Conservation (phyloP, 805 yeast species). For the Sugiyamaella floridensis region DNA sequence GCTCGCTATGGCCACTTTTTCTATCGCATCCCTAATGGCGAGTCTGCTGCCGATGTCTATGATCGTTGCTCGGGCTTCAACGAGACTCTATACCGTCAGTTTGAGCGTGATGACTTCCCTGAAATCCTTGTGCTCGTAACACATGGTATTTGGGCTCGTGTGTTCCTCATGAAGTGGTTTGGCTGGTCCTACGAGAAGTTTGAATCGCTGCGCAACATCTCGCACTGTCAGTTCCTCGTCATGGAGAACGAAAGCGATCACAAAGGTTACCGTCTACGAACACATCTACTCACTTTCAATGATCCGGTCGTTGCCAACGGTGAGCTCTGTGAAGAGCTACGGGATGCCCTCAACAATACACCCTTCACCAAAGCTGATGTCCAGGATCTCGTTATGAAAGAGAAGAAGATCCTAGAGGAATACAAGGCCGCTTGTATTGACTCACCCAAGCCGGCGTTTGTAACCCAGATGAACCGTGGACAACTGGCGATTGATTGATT, state of each 20-base stretch:
- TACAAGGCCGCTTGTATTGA: conserved; percentile 6
- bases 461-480: neutral
- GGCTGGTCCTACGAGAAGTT: conserved; percentile 88
- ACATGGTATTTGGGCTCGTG: conserved; percentile 92
- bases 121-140: conserved; percentile 76
- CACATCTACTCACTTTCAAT: conserved; percentile 67
- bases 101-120: conserved; percentile 62
- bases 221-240: conserved; percentile 74
- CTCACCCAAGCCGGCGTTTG: conserved; percentile 1
- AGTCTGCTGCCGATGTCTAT: conserved; percentile 92
- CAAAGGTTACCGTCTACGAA: conserved; percentile 46
- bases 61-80: conserved; percentile 88
- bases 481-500: too few relatives aligned
- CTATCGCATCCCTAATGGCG: conserved; percentile 88
- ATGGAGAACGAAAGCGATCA: conserved; percentile 52
- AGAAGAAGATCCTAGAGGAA: conserved; percentile 12
- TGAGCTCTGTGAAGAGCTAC: conserved; percentile 11
- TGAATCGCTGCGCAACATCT: conserved; percentile 74
- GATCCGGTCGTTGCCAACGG: conserved; percentile 21
- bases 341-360: conserved; percentile 10
- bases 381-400: conserved; percentile 11
- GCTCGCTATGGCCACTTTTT: conserved; percentile 85
- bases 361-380: conserved; percentile 9
- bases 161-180: conserved; percentile 89
- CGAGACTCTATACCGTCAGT: conserved; percentile 78